A percentile compares a stretch with the other conserved stretches of the same genome.
Evolutionary conservation across 805 yeast species (phyloP).

Genomic region (Metschnikowia sp.): DNA sequence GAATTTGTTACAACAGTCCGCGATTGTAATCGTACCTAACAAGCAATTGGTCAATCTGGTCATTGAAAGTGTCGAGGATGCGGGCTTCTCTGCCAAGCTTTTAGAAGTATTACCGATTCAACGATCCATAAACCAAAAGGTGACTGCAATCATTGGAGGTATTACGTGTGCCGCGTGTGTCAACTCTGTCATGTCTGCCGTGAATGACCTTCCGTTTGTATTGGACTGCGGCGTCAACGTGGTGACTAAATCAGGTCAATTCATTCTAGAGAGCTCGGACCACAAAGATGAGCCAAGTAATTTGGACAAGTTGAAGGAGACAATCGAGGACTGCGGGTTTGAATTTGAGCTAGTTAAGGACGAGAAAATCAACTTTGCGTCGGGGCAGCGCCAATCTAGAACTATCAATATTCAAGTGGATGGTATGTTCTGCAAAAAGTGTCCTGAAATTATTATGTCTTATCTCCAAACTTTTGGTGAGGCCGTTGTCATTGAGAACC

Average conservation of each 20-base stretch:
- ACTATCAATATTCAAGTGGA: constrained; percentile 52
- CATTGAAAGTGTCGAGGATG: constrained; percentile 24
- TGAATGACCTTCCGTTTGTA: constrained; percentile 48
- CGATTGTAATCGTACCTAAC: constrained; percentile 50
- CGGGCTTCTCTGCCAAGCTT: constrained; percentile 46
- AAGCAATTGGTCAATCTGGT: constrained; percentile 42
- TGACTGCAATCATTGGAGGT: constrained; percentile 65
- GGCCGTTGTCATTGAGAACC: constrained; percentile 53
- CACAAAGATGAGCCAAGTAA: constrained; percentile 19
- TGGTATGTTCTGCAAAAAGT: constrained; percentile 71
- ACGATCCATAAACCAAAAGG: constrained; percentile 45
- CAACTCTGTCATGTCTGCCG: constrained; percentile 49
- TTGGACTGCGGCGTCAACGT: constrained; percentile 52
- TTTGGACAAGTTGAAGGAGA: constrained; percentile 41
- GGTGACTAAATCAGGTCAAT: constrained; percentile 61
- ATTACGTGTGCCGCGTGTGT: constrained; percentile 75
- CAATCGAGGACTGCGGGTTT: constrained; percentile 66
- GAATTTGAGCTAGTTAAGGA: constrained; percentile 49
- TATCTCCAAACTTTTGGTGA: constrained; percentile 53
- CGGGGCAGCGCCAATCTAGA: constrained; percentile 49
- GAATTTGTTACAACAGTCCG: constrained; percentile 50
- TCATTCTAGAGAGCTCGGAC: constrained; percentile 47
- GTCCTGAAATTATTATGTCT: constrained; percentile 56
- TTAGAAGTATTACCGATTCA: constrained; percentile 59
- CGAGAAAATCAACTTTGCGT: constrained; percentile 44